phyloP scores from a whole-genome alignment of 2,329 filamentous ascomycete species.

The Aspergillus ochraceus region DNA sequence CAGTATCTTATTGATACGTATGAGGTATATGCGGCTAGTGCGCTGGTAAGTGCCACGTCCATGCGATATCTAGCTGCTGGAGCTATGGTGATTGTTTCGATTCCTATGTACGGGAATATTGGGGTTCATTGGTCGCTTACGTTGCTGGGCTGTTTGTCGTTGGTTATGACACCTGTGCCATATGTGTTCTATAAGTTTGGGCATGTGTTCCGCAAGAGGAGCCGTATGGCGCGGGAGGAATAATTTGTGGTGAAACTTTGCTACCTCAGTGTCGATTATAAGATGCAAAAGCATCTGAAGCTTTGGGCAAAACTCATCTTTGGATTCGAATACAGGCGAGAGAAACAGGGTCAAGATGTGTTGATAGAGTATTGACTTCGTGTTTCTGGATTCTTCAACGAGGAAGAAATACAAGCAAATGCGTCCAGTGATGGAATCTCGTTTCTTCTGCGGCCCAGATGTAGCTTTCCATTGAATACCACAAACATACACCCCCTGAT shows the following conservation, averaged over 20 bases:
- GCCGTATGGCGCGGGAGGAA: not conserved
- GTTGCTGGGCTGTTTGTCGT: conserved; percentile 37
- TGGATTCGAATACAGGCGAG: no score
- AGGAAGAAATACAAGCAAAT: no score
- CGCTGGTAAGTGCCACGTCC: conserved; percentile 44
- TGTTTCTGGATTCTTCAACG: no score
- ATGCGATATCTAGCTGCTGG: conserved; percentile 41
- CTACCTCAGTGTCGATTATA: no score
- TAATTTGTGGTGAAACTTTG: not conserved
- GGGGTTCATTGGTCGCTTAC: conserved; percentile 43
- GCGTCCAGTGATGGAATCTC: no score
- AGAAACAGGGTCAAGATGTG: no score
- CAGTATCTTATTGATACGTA: conserved; percentile 61
- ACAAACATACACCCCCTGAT: no score
- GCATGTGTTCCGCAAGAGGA: conserved; percentile 14
- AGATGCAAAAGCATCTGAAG: no score
- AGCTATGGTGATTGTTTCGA: conserved; percentile 32
- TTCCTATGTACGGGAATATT: conserved; percentile 41
- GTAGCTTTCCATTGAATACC: no score
- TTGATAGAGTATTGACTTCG: no score
- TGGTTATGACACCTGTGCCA: conserved; percentile 43
- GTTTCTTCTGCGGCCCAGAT: no score
- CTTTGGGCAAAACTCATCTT: no score
- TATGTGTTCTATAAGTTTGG: conserved; percentile 42
- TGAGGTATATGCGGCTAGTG: conserved; percentile 51